Evolutionary conservation across 352 stramenopile genomes (phyloP), one percentile per base, ranked within the genome.

Genomic region (Phytophthora agathidicida): DNA sequence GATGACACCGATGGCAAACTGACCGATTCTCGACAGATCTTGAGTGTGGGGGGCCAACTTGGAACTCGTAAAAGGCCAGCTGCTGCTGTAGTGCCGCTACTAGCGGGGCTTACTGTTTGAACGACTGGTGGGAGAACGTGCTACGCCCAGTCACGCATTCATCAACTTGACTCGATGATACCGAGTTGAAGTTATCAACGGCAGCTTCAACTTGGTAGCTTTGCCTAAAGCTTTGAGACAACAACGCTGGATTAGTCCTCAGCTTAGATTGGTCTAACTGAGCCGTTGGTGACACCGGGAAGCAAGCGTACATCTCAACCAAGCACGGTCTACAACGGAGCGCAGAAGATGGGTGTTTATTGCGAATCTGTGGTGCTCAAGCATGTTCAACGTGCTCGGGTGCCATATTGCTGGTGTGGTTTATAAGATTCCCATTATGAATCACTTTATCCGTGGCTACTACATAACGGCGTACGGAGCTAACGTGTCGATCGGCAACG

Each of bases 381-480:
- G 27, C 27, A 10, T 32, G 27, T 32, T 32, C 27, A 32, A 10
- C 27, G 10, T 32, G 27, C n/a, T n/a, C n/a, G n/a, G n/a, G n/a
- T n/a, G n/a, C n/a, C n/a, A n/a, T n/a, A n/a, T n/a, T n/a, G n/a
- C n/a, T n/a, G n/a, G n/a, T n/a, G n/a, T n/a, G n/a, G 7, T 32
- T 33, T 36, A 36, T 48, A 48, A 48, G 17, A 27, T 44, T 42
- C 14, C 37, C 16, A 37, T 23, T 42, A 19, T 55, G 14, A 16
- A 16, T 54, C 23, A 20, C 28, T 19, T 38, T 30, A 27, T 17
- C 23, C 22, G 24, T 43, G 33, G 9, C 27, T 45, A 47, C 35
- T 71, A 68, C 49, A 68, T 64, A 37, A 54, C 58, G 30, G 62
- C 57, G 31, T 76, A 76, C 2, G 62, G 62, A 9, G 67, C 62